Evolutionary conservation across 805 yeast genomes (phyloP).

Genomic region (Tetrapisispora pingtungensis): DNA sequence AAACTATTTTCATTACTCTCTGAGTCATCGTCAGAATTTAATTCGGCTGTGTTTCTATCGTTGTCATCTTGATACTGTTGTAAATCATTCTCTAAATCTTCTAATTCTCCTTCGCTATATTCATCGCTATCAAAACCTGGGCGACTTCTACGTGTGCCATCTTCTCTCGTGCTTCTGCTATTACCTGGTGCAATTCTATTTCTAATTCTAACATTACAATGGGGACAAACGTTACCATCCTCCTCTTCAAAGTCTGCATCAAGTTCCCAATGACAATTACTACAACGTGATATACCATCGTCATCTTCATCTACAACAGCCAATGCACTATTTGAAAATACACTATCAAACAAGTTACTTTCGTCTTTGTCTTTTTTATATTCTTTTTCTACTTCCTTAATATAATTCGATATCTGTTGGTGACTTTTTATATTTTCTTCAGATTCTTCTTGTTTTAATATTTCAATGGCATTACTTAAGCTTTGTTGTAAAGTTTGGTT

Average conservation of each 20-base stretch:
- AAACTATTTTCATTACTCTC: not conserved
- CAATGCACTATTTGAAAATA: constrained; percentile 39
- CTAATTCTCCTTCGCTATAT: constrained; percentile 21
- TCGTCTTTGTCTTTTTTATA: constrained; percentile 19
- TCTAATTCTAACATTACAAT: constrained; percentile 50
- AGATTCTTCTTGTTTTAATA: constrained; percentile 13
- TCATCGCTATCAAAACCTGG: constrained; percentile 14
- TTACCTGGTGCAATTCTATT: constrained; percentile 10
- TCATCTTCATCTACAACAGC: constrained; percentile 54
- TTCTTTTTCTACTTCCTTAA: not conserved
- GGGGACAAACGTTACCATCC: constrained; percentile 41
- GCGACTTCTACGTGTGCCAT: not conserved
- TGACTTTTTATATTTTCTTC: not conserved
- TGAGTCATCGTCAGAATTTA: constrained; percentile 3
- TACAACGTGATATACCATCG: constrained; percentile 68
- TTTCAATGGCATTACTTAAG: constrained; percentile 33
- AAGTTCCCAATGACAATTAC: constrained; percentile 74
- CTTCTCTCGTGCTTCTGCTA: not conserved
- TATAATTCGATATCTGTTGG: not conserved
- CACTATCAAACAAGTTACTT: constrained; percentile 36
- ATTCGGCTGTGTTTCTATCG: constrained; percentile 5
- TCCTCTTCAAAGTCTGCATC: constrained; percentile 19
- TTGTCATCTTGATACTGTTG: constrained; percentile 2
- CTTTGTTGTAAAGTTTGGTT: constrained; percentile 45
- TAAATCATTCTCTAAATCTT: constrained; percentile 6